A percentile compares a stretch with the other conserved stretches of the same genome.
phyloP scores from a whole-genome alignment of 805 yeast genomes.

The Groenewaldozyma tartarivorans region DNA sequence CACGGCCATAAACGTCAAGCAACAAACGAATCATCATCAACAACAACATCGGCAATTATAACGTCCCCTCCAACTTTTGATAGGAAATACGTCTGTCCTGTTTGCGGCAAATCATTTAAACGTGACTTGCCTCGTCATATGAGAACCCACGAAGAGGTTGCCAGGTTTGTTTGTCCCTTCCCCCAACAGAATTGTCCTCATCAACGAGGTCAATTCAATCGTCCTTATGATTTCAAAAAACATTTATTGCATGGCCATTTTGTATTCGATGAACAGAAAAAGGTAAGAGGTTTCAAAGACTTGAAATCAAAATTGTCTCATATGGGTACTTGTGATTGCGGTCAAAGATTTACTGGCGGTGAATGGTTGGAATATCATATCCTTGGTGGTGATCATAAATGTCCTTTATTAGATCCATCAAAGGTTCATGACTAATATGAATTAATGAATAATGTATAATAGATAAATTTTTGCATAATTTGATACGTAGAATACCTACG shows the following conservation, averaged over 20 bases:
- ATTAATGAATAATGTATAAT: no score
- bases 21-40: neutral
- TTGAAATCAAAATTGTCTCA: constrained; percentile 43
- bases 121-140: constrained; percentile 56
- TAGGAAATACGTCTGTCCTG: constrained; percentile 31
- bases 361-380: constrained; percentile 53
- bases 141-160: constrained; percentile 49
- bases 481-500: no score
- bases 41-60: neutral
- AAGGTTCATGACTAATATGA: no score
- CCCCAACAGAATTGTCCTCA: constrained; percentile 49
- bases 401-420: constrained; percentile 7
- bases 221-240: constrained; percentile 61
- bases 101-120: constrained; percentile 45
- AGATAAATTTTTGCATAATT: no score
- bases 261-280: constrained; percentile 37
- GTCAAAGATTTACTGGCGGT: constrained; percentile 37
- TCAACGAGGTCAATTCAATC: constrained; percentile 51
- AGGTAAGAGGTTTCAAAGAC: constrained; percentile 37
- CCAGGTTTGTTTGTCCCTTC: constrained; percentile 49
- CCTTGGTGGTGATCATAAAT: constrained; percentile 14
- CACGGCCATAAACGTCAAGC: no score
- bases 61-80: neutral
- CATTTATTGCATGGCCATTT: constrained; percentile 55
- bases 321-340: constrained; percentile 48